Conservation (phyloP, 257 asterid genomes). For the Nicotiana tabacum region DNA sequence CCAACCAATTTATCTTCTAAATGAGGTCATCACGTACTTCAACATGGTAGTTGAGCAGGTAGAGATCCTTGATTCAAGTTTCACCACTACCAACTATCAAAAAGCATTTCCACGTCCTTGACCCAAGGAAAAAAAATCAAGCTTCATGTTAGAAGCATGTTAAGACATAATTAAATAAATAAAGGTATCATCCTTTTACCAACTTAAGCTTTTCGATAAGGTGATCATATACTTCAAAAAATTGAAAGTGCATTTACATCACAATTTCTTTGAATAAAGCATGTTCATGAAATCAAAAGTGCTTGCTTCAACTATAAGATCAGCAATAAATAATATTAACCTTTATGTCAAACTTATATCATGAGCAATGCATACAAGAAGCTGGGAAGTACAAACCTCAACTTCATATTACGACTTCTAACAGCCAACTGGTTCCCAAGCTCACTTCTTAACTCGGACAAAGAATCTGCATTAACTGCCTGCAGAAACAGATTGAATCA, state of each 20-base stretch:
- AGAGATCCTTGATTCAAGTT: not conserved
- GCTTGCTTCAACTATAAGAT: not conserved
- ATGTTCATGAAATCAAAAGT: not conserved
- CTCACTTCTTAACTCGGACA: conserved; percentile 75
- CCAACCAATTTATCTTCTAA: not conserved
- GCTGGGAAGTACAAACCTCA: conserved; percentile 51
- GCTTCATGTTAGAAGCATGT: not conserved
- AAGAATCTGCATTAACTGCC: conserved; percentile 79
- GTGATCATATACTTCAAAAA: not conserved
- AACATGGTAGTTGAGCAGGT: not conserved
- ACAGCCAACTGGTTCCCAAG: conserved; percentile 81
- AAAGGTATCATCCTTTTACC: not conserved
- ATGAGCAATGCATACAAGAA: not conserved
- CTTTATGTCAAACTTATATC: not conserved
- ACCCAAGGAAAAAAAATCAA: not conserved
- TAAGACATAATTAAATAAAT: not conserved
- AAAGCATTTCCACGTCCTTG: not conserved
- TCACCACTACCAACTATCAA: not conserved
- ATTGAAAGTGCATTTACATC: not conserved
- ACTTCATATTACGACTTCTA: conserved; percentile 60
- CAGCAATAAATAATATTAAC: not conserved
- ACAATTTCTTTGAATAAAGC: not conserved
- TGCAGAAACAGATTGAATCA: conserved; percentile 15
- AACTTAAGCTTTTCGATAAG: not conserved
- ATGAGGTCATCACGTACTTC: not conserved